phyloP scores from a whole-genome alignment of 345 rosid species.

The Boechera retrofracta region DNA sequence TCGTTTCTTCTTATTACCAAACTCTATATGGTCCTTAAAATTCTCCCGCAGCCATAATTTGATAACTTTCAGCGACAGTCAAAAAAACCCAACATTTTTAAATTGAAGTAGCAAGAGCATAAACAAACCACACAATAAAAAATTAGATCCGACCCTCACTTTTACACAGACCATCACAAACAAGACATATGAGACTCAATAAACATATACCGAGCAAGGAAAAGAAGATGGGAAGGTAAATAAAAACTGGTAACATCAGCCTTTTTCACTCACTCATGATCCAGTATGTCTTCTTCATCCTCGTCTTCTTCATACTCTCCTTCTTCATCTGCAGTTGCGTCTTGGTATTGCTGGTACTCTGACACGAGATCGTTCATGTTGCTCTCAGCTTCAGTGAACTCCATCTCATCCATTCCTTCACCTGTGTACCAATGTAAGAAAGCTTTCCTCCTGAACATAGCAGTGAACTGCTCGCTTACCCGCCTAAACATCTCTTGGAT shows the following conservation, averaged over 20 bases:
- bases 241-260: not conserved
- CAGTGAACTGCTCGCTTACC: constrained; percentile 87
- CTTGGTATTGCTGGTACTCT: constrained; percentile 84
- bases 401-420: constrained; percentile 91
- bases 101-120: constrained; percentile 4
- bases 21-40: not conserved
- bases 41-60: not conserved
- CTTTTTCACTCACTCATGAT: constrained; percentile 36
- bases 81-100: not conserved
- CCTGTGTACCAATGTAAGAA: constrained; percentile 91
- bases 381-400: constrained; percentile 81
- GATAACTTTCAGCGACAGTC: not conserved
- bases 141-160: constrained; percentile 32
- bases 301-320: constrained; percentile 69
- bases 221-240: not conserved
- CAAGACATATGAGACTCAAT: constrained; percentile 32
- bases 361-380: constrained; percentile 84
- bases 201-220: constrained; percentile 11
- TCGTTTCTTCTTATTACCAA: not conserved
- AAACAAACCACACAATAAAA: constrained; percentile 7
- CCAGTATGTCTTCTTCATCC: constrained; percentile 50
- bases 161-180: constrained; percentile 39
- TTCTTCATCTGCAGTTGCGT: constrained; percentile 83
- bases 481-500: constrained; percentile 88
- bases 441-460: constrained; percentile 90